Base-by-base conservation (phyloP, 305 asterid species). In the Andrographis paniculata region DNA sequence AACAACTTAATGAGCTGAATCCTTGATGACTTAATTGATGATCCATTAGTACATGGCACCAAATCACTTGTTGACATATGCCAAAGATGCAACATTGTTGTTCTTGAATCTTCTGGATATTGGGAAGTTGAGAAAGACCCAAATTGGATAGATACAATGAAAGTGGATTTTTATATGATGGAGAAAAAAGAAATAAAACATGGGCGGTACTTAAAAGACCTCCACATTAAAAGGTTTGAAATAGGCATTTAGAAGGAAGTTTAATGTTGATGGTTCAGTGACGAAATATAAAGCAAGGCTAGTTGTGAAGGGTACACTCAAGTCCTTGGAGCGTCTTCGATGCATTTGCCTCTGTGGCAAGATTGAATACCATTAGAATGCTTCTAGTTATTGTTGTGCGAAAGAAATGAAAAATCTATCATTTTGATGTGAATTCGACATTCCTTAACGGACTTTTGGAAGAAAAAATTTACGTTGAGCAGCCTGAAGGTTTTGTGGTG, bases 361-460 rank as follows among this genome's bases (percentile, higher is more conserved):
- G n/a, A n/a, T n/a, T n/a, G n/a, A 48, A 56, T 45, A 36, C 42
- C 1, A 44, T 40, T 14, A 24, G 55, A 15, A 12, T 50, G 9
- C 21, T 47, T 9, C 5, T 54, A 3, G 46, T 56, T 4, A 6
- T 48, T 11, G 18, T 24, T 9, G 61, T 20, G 1, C 14, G 40
- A 36, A 20, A 33, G 0, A n/a, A n/a, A 3, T 31, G 44, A 22
- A 20, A 5, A 8, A n/a, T 59, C 2, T 23, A 18, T 12, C 59
- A 50, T 10, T 9, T 59, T 0, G 59, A 59, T 51, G 59, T 51
- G 1, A 59, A 59, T n/a, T 42, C 47, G 35, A 17, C 52, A 1
- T 51, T 59, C 12, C 7, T 43, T 9, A 59, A 59, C 43, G 59
- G 48, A 3, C 3, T n/a, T 0, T 22, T 43, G 2, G 17, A 41